A percentile compares a stretch with the other conserved stretches of the same genome.
These are phyloP conservation scores for Rhytidiadelphus loreus DNA, from an alignment of 225 moss, liverwort and hornwort genomes.

Conservation along the genomic window DNA sequence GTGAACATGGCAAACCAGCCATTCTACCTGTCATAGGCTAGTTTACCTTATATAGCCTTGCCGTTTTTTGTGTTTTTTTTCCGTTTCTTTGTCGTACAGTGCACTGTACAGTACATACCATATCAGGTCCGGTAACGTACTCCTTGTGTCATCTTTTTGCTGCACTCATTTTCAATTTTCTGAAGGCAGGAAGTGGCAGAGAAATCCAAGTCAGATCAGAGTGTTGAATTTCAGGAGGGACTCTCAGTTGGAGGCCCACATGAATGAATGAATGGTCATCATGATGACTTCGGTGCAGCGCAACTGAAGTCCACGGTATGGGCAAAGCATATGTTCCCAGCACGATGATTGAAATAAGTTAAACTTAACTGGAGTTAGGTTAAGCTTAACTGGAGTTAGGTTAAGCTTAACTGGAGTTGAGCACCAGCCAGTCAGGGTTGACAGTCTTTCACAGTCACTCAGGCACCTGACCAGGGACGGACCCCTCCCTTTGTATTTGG, in stretches of 20 bases:
- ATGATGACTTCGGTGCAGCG: background rate
- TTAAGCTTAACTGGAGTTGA: background rate
- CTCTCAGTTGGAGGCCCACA: too few species aligned
- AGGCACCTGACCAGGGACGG: background rate
- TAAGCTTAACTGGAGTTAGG: too few species aligned
- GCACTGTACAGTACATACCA: too few species aligned
- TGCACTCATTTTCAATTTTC: background rate
- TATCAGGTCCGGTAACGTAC: background rate
- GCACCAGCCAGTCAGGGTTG: background rate
- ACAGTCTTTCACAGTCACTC: background rate
- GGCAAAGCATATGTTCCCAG: background rate
- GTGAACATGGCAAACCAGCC: too few species aligned
- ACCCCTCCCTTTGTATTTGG: background rate
- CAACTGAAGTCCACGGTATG: background rate
- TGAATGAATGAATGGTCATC: too few species aligned
- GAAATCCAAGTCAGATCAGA: background rate
- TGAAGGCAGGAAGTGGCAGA: background rate
- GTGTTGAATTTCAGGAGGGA: background rate
- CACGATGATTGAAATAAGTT: background rate
- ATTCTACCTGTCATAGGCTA: too few species aligned
- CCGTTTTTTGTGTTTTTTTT: too few species aligned
- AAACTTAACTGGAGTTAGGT: background rate
- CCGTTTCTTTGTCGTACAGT: too few species aligned
- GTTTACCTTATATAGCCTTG: too few species aligned
- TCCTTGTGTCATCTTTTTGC: background rate